Conservation (phyloP, 108 stramenopile species). For the Chaetoceros tenuissimus region DNA sequence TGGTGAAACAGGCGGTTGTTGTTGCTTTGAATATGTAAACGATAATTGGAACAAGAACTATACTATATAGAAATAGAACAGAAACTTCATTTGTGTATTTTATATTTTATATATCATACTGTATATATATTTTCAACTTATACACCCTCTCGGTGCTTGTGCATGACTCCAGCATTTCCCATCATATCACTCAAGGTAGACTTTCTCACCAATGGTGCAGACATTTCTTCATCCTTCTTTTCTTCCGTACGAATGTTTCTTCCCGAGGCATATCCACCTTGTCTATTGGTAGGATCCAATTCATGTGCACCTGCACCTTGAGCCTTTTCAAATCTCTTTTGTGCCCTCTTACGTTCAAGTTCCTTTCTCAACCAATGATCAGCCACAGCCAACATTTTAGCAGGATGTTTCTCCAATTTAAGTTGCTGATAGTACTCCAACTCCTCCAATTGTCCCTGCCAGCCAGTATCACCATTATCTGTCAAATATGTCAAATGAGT, state of each 20-base stretch:
- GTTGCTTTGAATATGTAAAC: neutral
- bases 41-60: too few relatives aligned
- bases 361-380: conserved; percentile 82
- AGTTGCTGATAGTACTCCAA: conserved; percentile 65
- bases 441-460: conserved; percentile 75
- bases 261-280: conserved; percentile 79
- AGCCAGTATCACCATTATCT: conserved; percentile 59
- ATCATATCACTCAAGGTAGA: conserved; percentile 49
- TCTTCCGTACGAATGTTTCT: conserved; percentile 35
- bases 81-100: too few relatives aligned
- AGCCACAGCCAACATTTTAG: conserved; percentile 77
- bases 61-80: too few relatives aligned
- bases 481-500: conserved; percentile 64
- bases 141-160: conserved; percentile 28
- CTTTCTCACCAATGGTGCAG: conserved; percentile 17
- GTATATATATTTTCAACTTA: too few relatives aligned
- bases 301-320: conserved; percentile 39
- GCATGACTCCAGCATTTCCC: conserved; percentile 53
- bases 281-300: conserved; percentile 50
- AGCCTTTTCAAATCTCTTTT: conserved; percentile 54
- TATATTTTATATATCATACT: too few relatives aligned
- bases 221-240: neutral
- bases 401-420: conserved; percentile 64
- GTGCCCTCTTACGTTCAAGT: conserved; percentile 43
- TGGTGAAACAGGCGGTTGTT: conserved; percentile 3